Percentiles rank a stretch among this genome's conserved stretches.
These are phyloP conservation scores for Orbilia quercus DNA, from an alignment of 2,329 filamentous ascomycete species.

Conservation along the genomic window DNA sequence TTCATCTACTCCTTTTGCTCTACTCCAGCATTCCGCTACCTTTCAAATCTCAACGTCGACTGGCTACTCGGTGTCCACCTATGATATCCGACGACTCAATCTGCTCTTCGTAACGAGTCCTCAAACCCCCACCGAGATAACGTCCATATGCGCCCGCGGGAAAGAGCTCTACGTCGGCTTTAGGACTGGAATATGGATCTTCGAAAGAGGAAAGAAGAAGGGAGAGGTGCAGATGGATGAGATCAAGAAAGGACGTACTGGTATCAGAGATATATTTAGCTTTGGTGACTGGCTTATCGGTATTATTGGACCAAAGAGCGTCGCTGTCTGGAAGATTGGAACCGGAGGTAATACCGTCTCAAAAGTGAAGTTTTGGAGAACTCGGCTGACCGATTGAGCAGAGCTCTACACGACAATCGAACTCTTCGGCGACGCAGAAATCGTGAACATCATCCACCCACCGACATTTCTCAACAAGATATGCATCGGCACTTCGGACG, in stretches of 20 bases:
- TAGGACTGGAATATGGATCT: slow-evolving; percentile 82
- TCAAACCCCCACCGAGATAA: slow-evolving; percentile 79
- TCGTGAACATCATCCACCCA: slow-evolving; percentile 59
- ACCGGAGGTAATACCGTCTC: slow-evolving; percentile 70
- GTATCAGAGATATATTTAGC: slow-evolving; percentile 77
- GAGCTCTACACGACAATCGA: slow-evolving; percentile 54
- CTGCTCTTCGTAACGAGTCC: slow-evolving; percentile 93
- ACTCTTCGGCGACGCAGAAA: slow-evolving; percentile 52
- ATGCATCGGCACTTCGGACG: slow-evolving; percentile 86
- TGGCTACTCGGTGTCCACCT: slow-evolving; percentile 89
- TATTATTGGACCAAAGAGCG: slow-evolving; percentile 73
- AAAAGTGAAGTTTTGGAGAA: not conserved
- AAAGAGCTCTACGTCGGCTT: slow-evolving; percentile 54
- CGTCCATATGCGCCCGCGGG: slow-evolving; percentile 52
- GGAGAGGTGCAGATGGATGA: slow-evolving; percentile 76
- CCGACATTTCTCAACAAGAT: slow-evolving; percentile 89
- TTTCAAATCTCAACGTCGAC: slow-evolving; percentile 98
- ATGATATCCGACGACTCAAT: slow-evolving; percentile 89
- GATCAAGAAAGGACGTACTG: slow-evolving; percentile 50
- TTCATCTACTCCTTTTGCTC: slow-evolving; percentile 87
- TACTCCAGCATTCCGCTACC: slow-evolving; percentile 85
- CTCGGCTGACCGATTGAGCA: slow-evolving; percentile 1
- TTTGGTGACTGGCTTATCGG: slow-evolving; percentile 93
- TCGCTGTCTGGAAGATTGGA: slow-evolving; percentile 89
- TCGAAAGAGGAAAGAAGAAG: slow-evolving; percentile 87